Conservation (phyloP, 371 early-diverging fungal genomes). For the Actinomortierella ambigua region DNA sequence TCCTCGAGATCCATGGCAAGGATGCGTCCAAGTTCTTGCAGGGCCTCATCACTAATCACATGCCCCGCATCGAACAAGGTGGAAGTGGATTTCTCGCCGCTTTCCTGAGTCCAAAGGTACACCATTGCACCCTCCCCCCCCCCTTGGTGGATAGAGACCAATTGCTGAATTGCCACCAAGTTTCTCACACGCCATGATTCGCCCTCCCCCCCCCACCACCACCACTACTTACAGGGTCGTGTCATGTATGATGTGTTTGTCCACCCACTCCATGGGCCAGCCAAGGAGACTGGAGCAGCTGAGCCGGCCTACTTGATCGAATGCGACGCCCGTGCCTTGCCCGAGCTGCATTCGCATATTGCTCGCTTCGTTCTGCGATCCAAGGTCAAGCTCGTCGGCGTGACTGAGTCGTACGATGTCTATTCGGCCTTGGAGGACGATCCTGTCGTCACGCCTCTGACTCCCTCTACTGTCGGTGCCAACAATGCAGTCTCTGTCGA, state of each 20-base stretch:
- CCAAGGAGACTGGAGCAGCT: conserved; percentile 52
- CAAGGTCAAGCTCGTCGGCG: conserved; percentile 73
- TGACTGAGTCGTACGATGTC: conserved; percentile 60
- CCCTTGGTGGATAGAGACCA: no score
- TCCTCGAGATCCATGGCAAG: conserved; percentile 71
- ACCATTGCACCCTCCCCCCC: not conserved
- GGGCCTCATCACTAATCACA: conserved; percentile 90
- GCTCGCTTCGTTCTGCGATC: conserved; percentile 80
- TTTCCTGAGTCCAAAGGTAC: conserved; percentile 83
- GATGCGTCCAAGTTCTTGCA: conserved; percentile 86
- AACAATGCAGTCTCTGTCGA: no score
- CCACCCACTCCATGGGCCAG: conserved; percentile 67
- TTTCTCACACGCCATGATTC: not conserved
- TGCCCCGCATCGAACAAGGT: conserved; percentile 70
- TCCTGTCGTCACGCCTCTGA: no score
- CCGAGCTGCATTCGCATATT: conserved; percentile 66
- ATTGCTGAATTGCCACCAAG: not conserved
- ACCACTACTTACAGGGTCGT: conserved; percentile 63
- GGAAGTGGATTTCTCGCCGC: conserved; percentile 74
- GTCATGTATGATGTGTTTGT: conserved; percentile 91
- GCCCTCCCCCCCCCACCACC: not conserved
- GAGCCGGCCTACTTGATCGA: conserved; percentile 81
- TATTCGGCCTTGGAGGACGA: conserved; percentile 53
- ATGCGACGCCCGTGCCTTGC: conserved; percentile 58
- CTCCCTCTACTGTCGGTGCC: no score